Evolutionary conservation across 768 basidiomycete genomes (phyloP).

Genomic region (Amanita polypyramis): DNA sequence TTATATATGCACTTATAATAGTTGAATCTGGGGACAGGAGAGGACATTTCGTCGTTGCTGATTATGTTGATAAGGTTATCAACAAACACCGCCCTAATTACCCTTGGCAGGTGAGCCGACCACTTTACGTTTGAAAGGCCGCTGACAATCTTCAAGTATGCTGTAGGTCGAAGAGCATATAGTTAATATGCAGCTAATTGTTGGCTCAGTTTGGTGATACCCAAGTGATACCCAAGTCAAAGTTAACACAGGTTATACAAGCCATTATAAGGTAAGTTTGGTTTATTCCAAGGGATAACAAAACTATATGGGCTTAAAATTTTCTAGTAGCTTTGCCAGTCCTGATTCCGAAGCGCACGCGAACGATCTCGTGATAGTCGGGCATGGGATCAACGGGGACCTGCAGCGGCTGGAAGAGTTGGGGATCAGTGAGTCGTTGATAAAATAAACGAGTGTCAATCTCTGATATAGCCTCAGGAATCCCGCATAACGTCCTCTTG

Average conservation of each 20-base stretch:
- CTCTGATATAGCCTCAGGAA: conserved; percentile 29
- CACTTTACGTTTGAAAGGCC: background rate
- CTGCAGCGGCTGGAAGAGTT: conserved; percentile 63
- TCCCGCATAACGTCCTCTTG: conserved; percentile 63
- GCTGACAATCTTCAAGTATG: conserved; percentile 33
- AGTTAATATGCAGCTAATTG: conserved; percentile 6
- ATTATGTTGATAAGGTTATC: conserved; percentile 53
- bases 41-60: conserved; percentile 67
- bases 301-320: conserved; percentile 1
- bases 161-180: conserved; percentile 32
- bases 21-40: conserved; percentile 27
- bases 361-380: conserved; percentile 66
- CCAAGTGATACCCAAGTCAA: conserved; percentile 55
- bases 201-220: conserved; percentile 63
- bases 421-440: conserved; percentile 54
- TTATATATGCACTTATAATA: background rate
- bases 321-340: conserved; percentile 52
- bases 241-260: conserved; percentile 61
- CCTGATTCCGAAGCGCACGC: conserved; percentile 67
- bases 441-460: background rate
- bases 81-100: conserved; percentile 56
- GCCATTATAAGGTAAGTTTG: conserved; percentile 54
- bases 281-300: background rate
- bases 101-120: conserved; percentile 57
- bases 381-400: conserved; percentile 44